A percentile compares a stretch with the other conserved stretches of the same genome.
phyloP scores from a whole-genome alignment of 78 protist species.

The Dictyostelium brefeldianum region DNA sequence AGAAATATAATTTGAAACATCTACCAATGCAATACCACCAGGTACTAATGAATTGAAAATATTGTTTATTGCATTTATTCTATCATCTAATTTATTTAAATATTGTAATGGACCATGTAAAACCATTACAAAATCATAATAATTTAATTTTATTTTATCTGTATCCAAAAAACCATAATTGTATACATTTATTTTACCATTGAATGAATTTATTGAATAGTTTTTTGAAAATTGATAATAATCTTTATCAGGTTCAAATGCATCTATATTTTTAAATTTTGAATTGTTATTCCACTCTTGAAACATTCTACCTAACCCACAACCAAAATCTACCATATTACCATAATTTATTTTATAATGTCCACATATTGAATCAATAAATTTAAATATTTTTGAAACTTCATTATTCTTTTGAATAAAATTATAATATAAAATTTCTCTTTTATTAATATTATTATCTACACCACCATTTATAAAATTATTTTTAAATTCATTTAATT shows the following conservation, averaged over 20 bases:
- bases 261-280: constrained; percentile 47
- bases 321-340: constrained; percentile 43
- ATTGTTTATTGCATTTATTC: constrained; percentile 29
- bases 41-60: constrained; percentile 32
- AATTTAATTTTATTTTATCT: neutral
- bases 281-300: constrained; percentile 5
- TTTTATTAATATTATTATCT: constrained; percentile 31
- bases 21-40: constrained; percentile 55
- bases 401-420: constrained; percentile 57
- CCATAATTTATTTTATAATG: neutral
- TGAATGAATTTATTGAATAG: constrained; percentile 23
- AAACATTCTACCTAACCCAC: constrained; percentile 75
- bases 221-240: constrained; percentile 34
- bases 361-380: neutral
- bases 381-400: constrained; percentile 3
- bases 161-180: constrained; percentile 38
- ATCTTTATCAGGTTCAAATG: constrained; percentile 58
- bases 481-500: too few species aligned
- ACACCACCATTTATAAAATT: too few species aligned
- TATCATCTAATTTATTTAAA: constrained; percentile 10
- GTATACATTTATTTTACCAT: constrained; percentile 24
- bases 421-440: constrained; percentile 60
- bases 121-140: constrained; percentile 13
- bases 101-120: constrained; percentile 84
- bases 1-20: constrained; percentile 58